Base-by-base conservation (phyloP, 2,329 filamentous ascomycete species). In the Diaporthe velutina region DNA sequence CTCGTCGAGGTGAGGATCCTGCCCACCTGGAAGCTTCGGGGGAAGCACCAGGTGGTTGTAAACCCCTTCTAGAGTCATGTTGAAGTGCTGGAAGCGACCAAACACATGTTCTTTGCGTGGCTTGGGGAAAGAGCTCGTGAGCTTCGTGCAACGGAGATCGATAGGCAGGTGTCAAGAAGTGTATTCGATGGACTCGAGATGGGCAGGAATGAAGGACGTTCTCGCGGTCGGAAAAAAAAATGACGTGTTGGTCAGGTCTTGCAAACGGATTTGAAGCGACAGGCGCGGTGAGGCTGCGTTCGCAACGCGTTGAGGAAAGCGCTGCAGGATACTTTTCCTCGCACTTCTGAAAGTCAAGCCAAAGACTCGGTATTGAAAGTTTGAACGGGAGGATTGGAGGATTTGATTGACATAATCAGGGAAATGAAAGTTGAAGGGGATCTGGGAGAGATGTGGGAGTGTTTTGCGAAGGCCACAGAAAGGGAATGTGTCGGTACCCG, bases 31-130 rank as follows among this genome's bases (percentile, higher is more conserved):
- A 1, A 86, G 77, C 55, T 82, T 77, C 8, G 82, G 81, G 2
- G 84, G 85, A 4, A 86, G 77, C 40, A 84, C 83, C 38, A 86
- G 74, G 73, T 86, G 85, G 71, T 85, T 80, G 73, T 83, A 80
- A 6, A 71, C 55, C 8, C 70, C 70, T 71, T 71, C 70, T 30
- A 71, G 35, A 22, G 30, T 67, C 61, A 67, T 67, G 7, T 25
- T 52, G 45, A 52, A 38, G 42, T 12, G 30, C 19, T 19, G 42
- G 2, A 3, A 13, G 9, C n/a, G 28, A 28, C 19, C 19, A 30
- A 15, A 10, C 22, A 12, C 30, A 6, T 25, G 28, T 35, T 19
- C 55, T 38, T n/a, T 12, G 13, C 19, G 5, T n/a, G 6, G 30
- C 3, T 28, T 1, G 4, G 0, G 7, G 13, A n/a, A 25, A 17